Conservation (phyloP, 176 grass and related monocot species). For the Leersia perrieri region DNA sequence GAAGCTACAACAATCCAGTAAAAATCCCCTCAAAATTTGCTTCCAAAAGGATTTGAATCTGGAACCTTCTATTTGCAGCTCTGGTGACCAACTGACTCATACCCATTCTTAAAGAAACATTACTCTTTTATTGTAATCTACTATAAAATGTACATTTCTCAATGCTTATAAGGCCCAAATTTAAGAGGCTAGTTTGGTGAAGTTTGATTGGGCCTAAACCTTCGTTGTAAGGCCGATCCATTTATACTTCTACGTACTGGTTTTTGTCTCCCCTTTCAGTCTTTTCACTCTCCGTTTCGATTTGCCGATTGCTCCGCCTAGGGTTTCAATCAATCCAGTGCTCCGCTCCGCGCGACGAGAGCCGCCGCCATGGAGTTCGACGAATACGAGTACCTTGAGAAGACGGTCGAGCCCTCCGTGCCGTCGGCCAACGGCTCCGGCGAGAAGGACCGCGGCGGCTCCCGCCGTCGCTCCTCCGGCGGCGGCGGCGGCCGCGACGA, state of each 20-base stretch:
- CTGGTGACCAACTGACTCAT: too few relatives aligned
- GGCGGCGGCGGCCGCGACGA: slow-evolving; percentile 45
- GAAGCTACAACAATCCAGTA: too few relatives aligned
- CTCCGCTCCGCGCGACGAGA: not conserved
- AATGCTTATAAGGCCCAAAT: too few relatives aligned
- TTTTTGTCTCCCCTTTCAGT: slow-evolving; percentile 8
- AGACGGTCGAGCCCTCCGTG: slow-evolving; percentile 63
- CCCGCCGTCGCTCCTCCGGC: slow-evolving; percentile 43
- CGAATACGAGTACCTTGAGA: slow-evolving; percentile 97
- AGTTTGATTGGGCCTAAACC: too few relatives aligned
- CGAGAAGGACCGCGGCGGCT: slow-evolving; percentile 63
- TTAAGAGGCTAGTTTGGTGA: not conserved
- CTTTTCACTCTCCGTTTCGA: not conserved
- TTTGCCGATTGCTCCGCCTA: slow-evolving; percentile 18
- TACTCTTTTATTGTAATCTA: too few relatives aligned
- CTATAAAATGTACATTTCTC: too few relatives aligned
- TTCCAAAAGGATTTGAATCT: too few relatives aligned
- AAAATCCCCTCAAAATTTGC: too few relatives aligned
- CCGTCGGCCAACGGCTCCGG: slow-evolving; percentile 47
- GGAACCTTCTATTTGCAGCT: too few relatives aligned
- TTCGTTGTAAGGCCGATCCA: too few relatives aligned
- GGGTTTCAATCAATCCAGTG: slow-evolving; percentile 23
- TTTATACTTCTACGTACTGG: too few relatives aligned
- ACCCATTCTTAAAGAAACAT: too few relatives aligned
- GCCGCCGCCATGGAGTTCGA: slow-evolving; percentile 75